These are phyloP conservation scores for Leishmania guyanensis DNA, from an alignment of 208 protist genomes.

Conservation along the genomic window DNA sequence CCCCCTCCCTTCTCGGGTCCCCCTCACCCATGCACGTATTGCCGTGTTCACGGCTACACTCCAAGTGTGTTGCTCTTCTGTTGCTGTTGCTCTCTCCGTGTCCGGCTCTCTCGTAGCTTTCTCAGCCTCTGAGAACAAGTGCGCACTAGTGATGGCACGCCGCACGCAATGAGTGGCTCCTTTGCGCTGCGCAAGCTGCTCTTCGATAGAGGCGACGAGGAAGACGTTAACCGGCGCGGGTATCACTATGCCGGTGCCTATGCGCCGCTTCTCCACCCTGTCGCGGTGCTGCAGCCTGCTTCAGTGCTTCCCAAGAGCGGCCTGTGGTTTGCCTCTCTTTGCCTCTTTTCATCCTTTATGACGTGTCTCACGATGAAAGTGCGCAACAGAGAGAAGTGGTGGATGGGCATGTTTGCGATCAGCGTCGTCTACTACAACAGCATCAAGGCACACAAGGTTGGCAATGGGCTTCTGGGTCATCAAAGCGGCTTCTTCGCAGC, in stretches of 20 bases:
- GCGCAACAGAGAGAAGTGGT: conserved; percentile 83
- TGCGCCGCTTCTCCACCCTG: conserved; percentile 47
- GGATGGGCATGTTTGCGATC: conserved; percentile 82
- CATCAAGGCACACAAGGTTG: conserved; percentile 86
- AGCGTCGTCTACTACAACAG: conserved; percentile 77
- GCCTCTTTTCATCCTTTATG: conserved; percentile 51
- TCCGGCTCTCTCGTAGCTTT: too few species aligned
- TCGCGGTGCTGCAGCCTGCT: conserved; percentile 51
- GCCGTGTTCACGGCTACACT: background rate
- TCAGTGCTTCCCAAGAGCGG: conserved; percentile 61
- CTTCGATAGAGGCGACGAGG: conserved; percentile 51
- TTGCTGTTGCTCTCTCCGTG: background rate
- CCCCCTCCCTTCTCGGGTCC: background rate
- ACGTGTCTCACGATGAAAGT: conserved; percentile 80
- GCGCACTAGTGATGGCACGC: background rate
- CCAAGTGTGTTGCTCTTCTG: background rate
- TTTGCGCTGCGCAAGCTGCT: conserved; percentile 75
- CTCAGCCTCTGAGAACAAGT: background rate
- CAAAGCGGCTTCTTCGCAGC: conserved; percentile 86
- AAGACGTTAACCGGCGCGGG: conserved; percentile 50
- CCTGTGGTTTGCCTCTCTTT: conserved; percentile 45
- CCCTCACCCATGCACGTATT: background rate
- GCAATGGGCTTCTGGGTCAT: conserved; percentile 83
- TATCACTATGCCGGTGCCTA: conserved; percentile 77
- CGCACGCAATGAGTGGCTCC: conserved; percentile 59